Evolutionary conservation across 345 rosid genomes (phyloP).

Genomic region (Odontarrhena argentea): DNA sequence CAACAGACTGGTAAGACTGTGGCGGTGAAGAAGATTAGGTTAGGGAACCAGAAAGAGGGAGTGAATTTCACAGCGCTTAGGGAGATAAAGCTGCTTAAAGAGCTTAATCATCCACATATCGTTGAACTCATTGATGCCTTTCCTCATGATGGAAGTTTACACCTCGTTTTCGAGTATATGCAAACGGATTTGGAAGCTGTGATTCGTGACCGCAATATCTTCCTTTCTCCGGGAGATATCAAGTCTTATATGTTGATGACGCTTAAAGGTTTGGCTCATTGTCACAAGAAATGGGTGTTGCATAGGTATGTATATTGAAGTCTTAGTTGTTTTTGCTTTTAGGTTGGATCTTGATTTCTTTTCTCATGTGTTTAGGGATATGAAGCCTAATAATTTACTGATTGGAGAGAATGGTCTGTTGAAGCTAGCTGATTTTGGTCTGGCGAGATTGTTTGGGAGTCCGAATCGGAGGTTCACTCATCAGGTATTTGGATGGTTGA

Average conservation of each 20-base stretch:
- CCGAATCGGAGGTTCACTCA: conserved; percentile 67
- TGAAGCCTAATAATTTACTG: conserved; percentile 66
- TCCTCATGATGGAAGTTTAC: conserved; percentile 61
- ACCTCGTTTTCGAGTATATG: conserved; percentile 67
- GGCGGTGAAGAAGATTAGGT: conserved; percentile 63
- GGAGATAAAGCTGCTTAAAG: conserved; percentile 60
- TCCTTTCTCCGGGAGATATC: conserved; percentile 60
- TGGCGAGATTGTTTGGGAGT: conserved; percentile 63
- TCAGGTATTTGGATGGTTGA: conserved; percentile 42
- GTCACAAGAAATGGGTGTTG: conserved; percentile 68
- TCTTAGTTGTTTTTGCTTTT: neutral
- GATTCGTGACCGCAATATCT: conserved; percentile 62
- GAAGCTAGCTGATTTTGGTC: conserved; percentile 62
- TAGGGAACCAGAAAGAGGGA: conserved; percentile 67
- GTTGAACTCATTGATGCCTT: conserved; percentile 63
- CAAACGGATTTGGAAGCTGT: conserved; percentile 69
- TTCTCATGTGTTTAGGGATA: conserved; percentile 45
- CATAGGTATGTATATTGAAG: conserved; percentile 41
- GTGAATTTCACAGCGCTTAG: conserved; percentile 67
- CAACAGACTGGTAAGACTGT: conserved; percentile 57
- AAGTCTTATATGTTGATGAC: conserved; percentile 67
- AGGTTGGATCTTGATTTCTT: neutral
- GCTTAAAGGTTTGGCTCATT: conserved; percentile 53
- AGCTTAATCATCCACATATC: conserved; percentile 57
- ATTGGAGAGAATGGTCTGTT: conserved; percentile 60